Evolutionary conservation across 352 stramenopile species (phyloP), one percentile per base, ranked within the genome.

Genomic region (Phytophthora agathidicida): DNA sequence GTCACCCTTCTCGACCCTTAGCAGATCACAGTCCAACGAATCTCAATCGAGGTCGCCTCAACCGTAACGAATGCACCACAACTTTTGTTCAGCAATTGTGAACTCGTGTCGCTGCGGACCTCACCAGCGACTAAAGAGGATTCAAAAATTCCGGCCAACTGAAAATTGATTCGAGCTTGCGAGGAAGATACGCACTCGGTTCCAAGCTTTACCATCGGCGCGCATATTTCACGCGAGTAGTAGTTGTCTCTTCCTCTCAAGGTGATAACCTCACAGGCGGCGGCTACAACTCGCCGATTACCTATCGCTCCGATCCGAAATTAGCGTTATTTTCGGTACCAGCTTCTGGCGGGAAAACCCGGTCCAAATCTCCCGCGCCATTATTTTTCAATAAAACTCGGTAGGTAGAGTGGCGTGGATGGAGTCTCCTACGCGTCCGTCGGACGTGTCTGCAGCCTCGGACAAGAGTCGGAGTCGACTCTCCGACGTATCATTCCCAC

Each of bases 401-500:
- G n/a, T n/a, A n/a, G n/a, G n/a, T n/a, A n/a, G n/a, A n/a, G n/a
- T 36, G 23, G 31, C 17, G 32, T 7, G 23, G 11, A 59, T 60
- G 53, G 45, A 55, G 54, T 51, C 54, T 46, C 43, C 33, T 4
- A 22, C 30, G 13, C 44, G 37, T 2, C 7, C 39, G 14, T 30
- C 37, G 16, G 36, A 23, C 28, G n/a, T 27, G 24, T 19, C 33
- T 37, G 9, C 45, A 20, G 33, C 47, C 42, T 68, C 77, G 35
- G 60, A 77, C 35, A 59, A 51, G 27, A 32, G 32, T 17, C 27
- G 8, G 27, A 32, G 32, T 17, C 27, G 8, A 10, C 31, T 62
- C 1, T 55, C 51, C 0, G 46, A 58, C 36, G 65, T 65, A 45
- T 57, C 75, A 14, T 77, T 78, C 33, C 35, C 68, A 36, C 51